phyloP scores from a whole-genome alignment of 352 stramenopile genomes.

The Discostella stelligera region DNA sequence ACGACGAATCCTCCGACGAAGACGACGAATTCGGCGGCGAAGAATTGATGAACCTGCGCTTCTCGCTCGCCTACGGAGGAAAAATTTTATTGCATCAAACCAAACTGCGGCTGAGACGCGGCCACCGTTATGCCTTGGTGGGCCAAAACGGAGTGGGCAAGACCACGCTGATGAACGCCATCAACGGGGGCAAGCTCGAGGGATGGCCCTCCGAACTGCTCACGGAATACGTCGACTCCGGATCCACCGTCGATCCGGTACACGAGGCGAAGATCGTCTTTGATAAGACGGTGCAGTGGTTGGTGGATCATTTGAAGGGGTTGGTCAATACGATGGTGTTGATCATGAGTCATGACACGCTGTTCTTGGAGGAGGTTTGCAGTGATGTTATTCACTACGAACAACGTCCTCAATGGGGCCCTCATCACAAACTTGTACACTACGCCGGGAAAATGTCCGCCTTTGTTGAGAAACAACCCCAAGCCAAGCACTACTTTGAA shows the following conservation, averaged over 20 bases:
- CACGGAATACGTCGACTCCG: conserved; percentile 93
- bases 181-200: conserved; percentile 89
- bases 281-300: conserved; percentile 90
- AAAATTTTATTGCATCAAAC: conserved; percentile 96
- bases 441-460: conserved; percentile 87
- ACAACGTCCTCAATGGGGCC: conserved; percentile 72
- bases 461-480: conserved; percentile 89
- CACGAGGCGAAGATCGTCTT: conserved; percentile 75
- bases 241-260: conserved; percentile 85
- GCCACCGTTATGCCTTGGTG: conserved; percentile 92
- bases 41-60: conserved; percentile 96
- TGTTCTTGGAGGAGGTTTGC: conserved; percentile 93
- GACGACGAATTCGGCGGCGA: conserved; percentile 89
- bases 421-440: conserved; percentile 87
- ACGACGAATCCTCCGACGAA: conserved; percentile 82
- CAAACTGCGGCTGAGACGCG: conserved; percentile 88
- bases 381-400: conserved; percentile 93
- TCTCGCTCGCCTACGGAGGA: conserved; percentile 92
- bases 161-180: conserved; percentile 91
- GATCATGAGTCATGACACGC: conserved; percentile 94
- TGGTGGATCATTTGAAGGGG: conserved; percentile 90
- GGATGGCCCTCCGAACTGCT: conserved; percentile 86
- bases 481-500: conserved; percentile 93
- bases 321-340: conserved; percentile 91
- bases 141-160: conserved; percentile 91